These are phyloP conservation scores for Thuja plicata DNA, from an alignment of 83 land plant genomes.

Conservation along the genomic window DNA sequence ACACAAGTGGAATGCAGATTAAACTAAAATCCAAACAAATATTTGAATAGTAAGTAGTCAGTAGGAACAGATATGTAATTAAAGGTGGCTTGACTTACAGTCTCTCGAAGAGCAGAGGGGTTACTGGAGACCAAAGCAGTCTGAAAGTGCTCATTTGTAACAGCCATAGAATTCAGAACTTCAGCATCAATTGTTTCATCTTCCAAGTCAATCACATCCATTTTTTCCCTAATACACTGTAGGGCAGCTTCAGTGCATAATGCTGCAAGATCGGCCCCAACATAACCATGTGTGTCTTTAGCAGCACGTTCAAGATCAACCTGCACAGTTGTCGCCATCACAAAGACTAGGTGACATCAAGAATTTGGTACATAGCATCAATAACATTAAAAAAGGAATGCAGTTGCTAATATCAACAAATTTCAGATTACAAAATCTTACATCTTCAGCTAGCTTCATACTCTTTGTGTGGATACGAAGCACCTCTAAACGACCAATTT, in stretches of 20 bases:
- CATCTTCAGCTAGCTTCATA: too few species aligned
- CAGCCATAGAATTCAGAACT: constrained; percentile 72
- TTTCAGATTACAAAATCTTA: too few species aligned
- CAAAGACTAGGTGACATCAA: neutral
- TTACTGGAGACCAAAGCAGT: constrained; percentile 66
- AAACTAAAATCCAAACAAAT: neutral
- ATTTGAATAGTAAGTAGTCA: neutral
- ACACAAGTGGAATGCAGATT: neutral
- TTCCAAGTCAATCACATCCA: too few species aligned
- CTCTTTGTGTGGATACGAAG: too few species aligned
- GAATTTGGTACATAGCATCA: neutral
- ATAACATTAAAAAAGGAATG: too few species aligned
- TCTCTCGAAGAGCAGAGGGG: constrained; percentile 76
- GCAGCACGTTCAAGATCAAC: neutral
- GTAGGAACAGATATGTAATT: neutral
- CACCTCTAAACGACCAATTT: too few species aligned
- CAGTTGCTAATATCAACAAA: too few species aligned
- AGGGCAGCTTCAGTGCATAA: too few species aligned
- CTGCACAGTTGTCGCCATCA: neutral
- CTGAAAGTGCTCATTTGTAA: constrained; percentile 63
- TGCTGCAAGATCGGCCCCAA: too few species aligned
- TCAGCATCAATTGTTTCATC: constrained; percentile 56
- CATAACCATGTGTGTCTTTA: too few species aligned
- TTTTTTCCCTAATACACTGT: too few species aligned
- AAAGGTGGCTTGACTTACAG: constrained; percentile 29